These are phyloP conservation scores for Verticillium alfalfae DNA, from an alignment of 2,329 filamentous ascomycete genomes.

Conservation along the genomic window DNA sequence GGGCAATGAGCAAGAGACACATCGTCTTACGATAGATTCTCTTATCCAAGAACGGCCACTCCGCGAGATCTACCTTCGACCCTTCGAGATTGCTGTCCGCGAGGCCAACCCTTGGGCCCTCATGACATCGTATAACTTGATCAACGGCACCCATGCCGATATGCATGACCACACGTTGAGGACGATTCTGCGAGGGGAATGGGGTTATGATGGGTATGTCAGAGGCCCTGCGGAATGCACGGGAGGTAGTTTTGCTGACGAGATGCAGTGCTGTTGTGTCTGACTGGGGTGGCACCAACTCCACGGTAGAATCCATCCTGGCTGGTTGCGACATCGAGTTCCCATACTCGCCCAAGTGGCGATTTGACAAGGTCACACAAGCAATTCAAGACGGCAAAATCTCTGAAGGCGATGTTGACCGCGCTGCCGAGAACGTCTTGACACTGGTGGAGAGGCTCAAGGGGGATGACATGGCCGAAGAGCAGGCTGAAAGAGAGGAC, in stretches of 20 bases:
- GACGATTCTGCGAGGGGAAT: conserved; percentile 54
- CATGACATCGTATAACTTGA: conserved; percentile 64
- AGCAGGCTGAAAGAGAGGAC: conserved; percentile 52
- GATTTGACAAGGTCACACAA: conserved; percentile 50
- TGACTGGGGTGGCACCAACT: conserved; percentile 55
- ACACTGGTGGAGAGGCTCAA: conserved; percentile 57
- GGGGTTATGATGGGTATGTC: conserved; percentile 54
- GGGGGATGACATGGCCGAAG: conserved; percentile 50
- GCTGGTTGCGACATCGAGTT: conserved; percentile 55
- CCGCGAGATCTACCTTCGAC: conserved; percentile 67
- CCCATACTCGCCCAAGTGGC: conserved; percentile 49
- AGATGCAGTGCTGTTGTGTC: conserved; percentile 45
- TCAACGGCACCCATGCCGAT: conserved; percentile 59
- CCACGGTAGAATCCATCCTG: conserved; percentile 47
- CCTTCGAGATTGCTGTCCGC: conserved; percentile 67
- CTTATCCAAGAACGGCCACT: conserved; percentile 59
- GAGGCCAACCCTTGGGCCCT: conserved; percentile 65
- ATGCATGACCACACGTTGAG: conserved; percentile 50
- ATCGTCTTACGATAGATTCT: conserved; percentile 59
- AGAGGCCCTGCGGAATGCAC: background rate
- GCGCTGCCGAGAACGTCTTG: conserved; percentile 54
- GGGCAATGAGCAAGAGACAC: conserved; percentile 68
- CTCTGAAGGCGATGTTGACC: conserved; percentile 43
- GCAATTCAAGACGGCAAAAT: conserved; percentile 45
- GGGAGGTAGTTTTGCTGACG: background rate